phyloP scores from a whole-genome alignment of 257 asterid species.

The Craterostigma plantagineum region DNA sequence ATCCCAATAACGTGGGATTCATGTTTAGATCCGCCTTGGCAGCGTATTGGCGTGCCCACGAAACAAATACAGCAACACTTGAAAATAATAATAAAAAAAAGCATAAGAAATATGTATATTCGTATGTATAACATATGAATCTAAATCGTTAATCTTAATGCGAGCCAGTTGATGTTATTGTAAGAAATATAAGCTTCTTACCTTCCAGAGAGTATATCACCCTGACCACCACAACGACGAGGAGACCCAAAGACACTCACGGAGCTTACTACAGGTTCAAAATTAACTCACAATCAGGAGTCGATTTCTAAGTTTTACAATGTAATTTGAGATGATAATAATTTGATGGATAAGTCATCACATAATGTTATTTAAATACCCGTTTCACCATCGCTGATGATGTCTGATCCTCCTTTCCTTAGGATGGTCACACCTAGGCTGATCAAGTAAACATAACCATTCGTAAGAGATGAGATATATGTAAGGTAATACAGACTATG shows the following conservation, averaged over 20 bases:
- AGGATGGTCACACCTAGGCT: constrained; percentile 51
- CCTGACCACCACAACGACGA: constrained; percentile 99
- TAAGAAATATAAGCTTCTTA: constrained; percentile 6
- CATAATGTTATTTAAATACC: constrained; percentile 17
- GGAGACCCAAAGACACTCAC: constrained; percentile 78
- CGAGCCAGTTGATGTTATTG: too few species aligned
- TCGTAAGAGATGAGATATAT: not conserved
- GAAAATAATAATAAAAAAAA: not conserved
- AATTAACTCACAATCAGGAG: too few species aligned
- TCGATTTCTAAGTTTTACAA: too few species aligned
- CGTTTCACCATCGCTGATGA: constrained; percentile 62
- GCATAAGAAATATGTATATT: too few species aligned
- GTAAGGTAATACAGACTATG: too few species aligned
- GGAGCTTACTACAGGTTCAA: constrained; percentile 24
- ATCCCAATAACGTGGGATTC: constrained; percentile 50
- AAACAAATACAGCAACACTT: constrained; percentile 73
- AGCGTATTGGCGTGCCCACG: constrained; percentile 60
- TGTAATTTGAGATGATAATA: not conserved
- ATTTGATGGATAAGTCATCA: not conserved
- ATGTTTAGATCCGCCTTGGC: constrained; percentile 14
- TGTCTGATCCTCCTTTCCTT: constrained; percentile 68
- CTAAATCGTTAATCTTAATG: not conserved
- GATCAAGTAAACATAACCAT: not conserved
- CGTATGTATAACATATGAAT: too few species aligned
- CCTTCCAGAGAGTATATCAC: constrained; percentile 97